phyloP scores from a whole-genome alignment of 305 asterid species.

The Ruellia speciosa region DNA sequence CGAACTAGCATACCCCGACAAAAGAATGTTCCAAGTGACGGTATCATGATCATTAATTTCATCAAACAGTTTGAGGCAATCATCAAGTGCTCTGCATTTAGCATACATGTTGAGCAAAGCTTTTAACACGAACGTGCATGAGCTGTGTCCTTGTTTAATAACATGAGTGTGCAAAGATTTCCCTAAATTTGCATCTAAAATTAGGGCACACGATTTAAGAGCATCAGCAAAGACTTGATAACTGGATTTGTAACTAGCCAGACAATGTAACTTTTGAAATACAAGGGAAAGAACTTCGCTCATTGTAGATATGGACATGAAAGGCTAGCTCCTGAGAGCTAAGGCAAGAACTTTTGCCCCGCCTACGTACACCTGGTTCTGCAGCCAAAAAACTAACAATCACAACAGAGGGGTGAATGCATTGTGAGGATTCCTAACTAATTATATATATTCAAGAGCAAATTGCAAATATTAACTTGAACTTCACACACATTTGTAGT shows the following conservation, averaged over 20 bases:
- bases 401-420: too few species aligned
- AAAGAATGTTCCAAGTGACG: conserved; percentile 70
- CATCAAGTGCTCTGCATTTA: conserved; percentile 58
- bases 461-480: too few species aligned
- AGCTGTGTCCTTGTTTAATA: conserved; percentile 49
- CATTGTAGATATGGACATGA: conserved; percentile 3
- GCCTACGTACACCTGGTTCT: too few species aligned
- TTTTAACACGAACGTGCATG: conserved; percentile 50
- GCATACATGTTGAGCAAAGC: conserved; percentile 86
- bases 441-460: too few species aligned
- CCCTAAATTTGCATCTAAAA: conserved; percentile 36
- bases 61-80: conserved; percentile 47
- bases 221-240: conserved; percentile 42
- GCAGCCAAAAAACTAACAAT: too few species aligned
- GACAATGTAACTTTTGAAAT: conserved; percentile 31
- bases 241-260: conserved; percentile 28
- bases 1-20: conserved; percentile 62
- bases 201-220: conserved; percentile 59
- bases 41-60: conserved; percentile 39
- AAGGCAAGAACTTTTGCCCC: too few species aligned
- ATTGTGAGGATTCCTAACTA: too few species aligned
- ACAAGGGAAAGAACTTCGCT: conserved; percentile 36
- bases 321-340: neutral
- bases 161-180: conserved; percentile 51
- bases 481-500: too few species aligned